Evolutionary conservation across 257 asterid genomes (phyloP), one percentile per base, ranked within the genome.

Genomic region (Nicotiana obtusifolia): DNA sequence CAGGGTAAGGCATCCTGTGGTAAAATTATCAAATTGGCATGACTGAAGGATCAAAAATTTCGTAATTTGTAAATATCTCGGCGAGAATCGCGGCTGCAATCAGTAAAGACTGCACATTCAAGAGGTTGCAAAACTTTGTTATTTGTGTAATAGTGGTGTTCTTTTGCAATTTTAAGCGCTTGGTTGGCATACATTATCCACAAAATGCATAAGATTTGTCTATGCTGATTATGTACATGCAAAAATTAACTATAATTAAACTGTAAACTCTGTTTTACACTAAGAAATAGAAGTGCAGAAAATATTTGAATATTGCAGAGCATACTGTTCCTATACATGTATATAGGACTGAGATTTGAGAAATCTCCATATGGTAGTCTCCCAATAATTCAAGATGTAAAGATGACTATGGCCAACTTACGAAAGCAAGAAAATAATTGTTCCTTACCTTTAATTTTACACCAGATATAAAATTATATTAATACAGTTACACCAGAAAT

Each of bases 41-140:
- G n/a, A n/a, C n/a, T n/a, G n/a, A n/a, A n/a, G n/a, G n/a, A n/a
- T n/a, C n/a, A n/a, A 10, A 2, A 2, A 41, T 3, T 64, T 35
- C 0, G 16, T 16, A 17, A 33, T 20, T 22, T 3, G 89, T 98
- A 94, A 84, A 96, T 98, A 0, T 78, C 80, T 78, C 89, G 89
- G 56, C 94, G 99, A 69, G 92, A 97, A 1, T 96, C 99, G 1
- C 93, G 98, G n/a, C n/a, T n/a, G n/a, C n/a, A 80, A 90, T 83
- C 60, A 87, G 65, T 1, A 97, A 98, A 37, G 67, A 93, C 77
- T 28, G 67, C n/a, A 80, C 84, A 4, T 96, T 94, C 81, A 88
- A 90, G 77, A 86, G 85, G 13, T 6, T 86, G 86, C 94, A 91
- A 78, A 92, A 90, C 86, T 6, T 93, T 17, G 64, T 92, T 17